Conservation (phyloP, 164 flowering plant species). For the Akebia trifoliata region DNA sequence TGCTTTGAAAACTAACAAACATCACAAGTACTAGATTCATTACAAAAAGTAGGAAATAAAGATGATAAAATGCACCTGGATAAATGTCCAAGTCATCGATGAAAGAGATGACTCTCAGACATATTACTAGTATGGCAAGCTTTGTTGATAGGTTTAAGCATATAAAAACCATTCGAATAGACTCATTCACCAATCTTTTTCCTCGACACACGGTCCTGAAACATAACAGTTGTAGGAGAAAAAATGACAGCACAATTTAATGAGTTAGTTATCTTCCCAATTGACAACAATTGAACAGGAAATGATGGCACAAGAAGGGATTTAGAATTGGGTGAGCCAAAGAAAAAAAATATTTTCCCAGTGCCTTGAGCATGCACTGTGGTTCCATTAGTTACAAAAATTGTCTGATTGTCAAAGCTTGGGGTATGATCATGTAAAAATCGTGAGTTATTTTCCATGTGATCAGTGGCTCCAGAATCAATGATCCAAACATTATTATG, state of each 20-base stretch:
- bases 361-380: not conserved
- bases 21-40: not conserved
- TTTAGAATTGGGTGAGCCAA: not conserved
- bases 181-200: not conserved
- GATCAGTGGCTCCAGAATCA: constrained; percentile 17
- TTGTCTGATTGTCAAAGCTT: not conserved
- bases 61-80: not conserved
- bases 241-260: not conserved
- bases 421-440: not conserved
- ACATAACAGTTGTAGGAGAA: constrained; percentile 1
- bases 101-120: not conserved
- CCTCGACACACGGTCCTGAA: constrained; percentile 6
- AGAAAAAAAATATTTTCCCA: not conserved
- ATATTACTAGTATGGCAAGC: not conserved
- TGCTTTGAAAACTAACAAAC: constrained; percentile 10
- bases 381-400: not conserved
- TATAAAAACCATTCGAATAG: not conserved
- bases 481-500: constrained; percentile 7
- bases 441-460: not conserved
- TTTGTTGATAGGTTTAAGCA: too few species aligned
- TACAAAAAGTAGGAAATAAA: not conserved
- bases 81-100: not conserved
- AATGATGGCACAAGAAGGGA: not conserved
- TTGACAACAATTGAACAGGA: not conserved
- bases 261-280: not conserved